Base-by-base conservation (phyloP, 2,329 filamentous ascomycete species). In the Monosporascus cannonballus region DNA sequence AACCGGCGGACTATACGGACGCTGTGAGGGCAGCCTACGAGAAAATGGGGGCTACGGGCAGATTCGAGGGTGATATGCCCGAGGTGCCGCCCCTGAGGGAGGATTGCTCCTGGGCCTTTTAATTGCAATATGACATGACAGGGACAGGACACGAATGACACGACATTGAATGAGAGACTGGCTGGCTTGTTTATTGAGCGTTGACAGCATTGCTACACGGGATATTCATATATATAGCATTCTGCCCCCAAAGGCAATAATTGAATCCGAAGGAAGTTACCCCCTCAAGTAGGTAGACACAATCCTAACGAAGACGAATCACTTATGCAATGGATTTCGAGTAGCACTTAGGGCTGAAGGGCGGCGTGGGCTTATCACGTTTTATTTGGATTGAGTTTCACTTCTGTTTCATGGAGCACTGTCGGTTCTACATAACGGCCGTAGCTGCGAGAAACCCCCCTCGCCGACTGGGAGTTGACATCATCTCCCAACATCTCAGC, bases 21-120 rank as follows among this genome's bases (percentile, higher is more conserved):
- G 78, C 77, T 53, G 78, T 81, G 20, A 81, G 81, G 63, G 76
- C 75, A 38, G 78, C 82, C 46, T 96, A 92, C 72, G 73, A 75
- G 54, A 75, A 78, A 45, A 84, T 91, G 65, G 73, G 78, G 46
- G 75, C 82, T 57, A 81, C 80, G 20, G 89, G 89, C 0, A 70
- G 67, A 34, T 96, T 96, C 67, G 76, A 80, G 42, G 83, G 83
- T 37, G 86, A 85, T 6, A 87, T 96, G 73, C 92, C 92, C 0
- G 78, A 87, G 60, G 72, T 90, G 46, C 89, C 92, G 20, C 92
- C 92, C 0, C 85, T 85, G 69, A 77, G 83, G 56, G 90, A 93
- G 64, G 93, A 85, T 76, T 85, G 84, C 59, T 70, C 73, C 27
- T 93, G 87, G 80, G 83, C 90, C 64, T 85, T 93, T 62, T 92